Evolutionary conservation across 352 stramenopile species (phyloP), one percentile per base, ranked within the genome.

Genomic region (Globisporangium alternatum): DNA sequence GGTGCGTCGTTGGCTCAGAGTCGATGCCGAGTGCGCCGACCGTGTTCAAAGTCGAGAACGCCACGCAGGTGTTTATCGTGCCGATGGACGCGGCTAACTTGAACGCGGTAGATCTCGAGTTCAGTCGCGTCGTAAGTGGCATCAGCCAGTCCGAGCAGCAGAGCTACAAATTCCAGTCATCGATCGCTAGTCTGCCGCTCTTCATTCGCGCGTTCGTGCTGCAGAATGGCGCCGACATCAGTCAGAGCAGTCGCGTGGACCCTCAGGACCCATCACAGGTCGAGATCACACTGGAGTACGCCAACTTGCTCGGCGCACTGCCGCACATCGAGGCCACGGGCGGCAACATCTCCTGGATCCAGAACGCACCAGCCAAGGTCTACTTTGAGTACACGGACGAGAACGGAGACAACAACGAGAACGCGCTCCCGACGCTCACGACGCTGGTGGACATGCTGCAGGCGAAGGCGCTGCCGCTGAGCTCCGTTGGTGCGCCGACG

Each of bases 171-270:
- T 74, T 75, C 39, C 37, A 74, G 30, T 19, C 60, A 1, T 15
- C 66, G 1, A 28, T 61, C 2, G n/a, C 53, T 0, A 51, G 33
- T 3, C 56, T 75, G 10, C 44, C 56, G 43, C 39, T 44, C 12
- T 77, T 77, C 44, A 28, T 79, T 12, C 53, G 57, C 13, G 17
- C 51, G 2, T 75, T 77, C 28, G 66, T 77, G 28, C 44, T 77
- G 13, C 33, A 66, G 25, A 70, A 66, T 31, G 48, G 31, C 1
- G 72, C 52, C 10, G 67, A 70, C 17, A 65, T 77, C 3, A 21
- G 10, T 12, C 56, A 67, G 5, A 59, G 54, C 35, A 56, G 41
- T n/a, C 51, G 31, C 15, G 33, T 45, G 15, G 33, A 69, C 4
- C 19, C 64, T 2, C 7, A 22, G 12, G 58, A 69, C 0, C 12